Evolutionary conservation across 768 basidiomycete species (phyloP).

Genomic region (Chiua virens): DNA sequence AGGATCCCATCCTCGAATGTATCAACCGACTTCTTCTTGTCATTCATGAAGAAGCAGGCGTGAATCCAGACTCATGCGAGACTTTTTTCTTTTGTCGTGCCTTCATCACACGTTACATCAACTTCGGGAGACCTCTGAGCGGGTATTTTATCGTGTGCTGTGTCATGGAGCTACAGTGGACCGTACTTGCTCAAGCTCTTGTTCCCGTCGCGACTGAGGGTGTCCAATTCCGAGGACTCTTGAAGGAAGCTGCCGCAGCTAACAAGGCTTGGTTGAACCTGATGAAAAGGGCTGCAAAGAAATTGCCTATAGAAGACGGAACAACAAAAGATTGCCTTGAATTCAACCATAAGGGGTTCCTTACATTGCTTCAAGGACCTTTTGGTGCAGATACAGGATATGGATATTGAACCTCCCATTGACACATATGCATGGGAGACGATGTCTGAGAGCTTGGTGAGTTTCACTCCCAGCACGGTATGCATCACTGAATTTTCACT

Average conservation of each 20-base stretch:
- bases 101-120: slow-evolving; percentile 73
- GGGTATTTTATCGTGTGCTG: slow-evolving; percentile 92
- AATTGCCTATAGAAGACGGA: slow-evolving; percentile 38
- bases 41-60: slow-evolving; percentile 53
- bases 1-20: slow-evolving; percentile 63
- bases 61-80: slow-evolving; percentile 29
- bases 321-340: slow-evolving; percentile 41
- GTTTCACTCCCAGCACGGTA: slow-evolving; percentile 19
- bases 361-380: slow-evolving; percentile 79
- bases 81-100: slow-evolving; percentile 60
- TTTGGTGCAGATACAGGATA: slow-evolving; percentile 74
- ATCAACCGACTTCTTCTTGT: slow-evolving; percentile 71
- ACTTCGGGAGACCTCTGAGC: slow-evolving; percentile 73
- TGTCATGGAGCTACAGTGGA: slow-evolving; percentile 83
- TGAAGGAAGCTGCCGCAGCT: slow-evolving; percentile 76
- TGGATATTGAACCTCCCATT: slow-evolving; percentile 74
- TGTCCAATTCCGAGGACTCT: slow-evolving; percentile 18
- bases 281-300: slow-evolving; percentile 50
- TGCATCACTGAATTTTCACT: neutral
- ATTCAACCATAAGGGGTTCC: slow-evolving; percentile 54
- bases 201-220: slow-evolving; percentile 39
- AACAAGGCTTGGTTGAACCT: slow-evolving; percentile 79
- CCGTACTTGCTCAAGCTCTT: slow-evolving; percentile 72
- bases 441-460: slow-evolving; percentile 84
- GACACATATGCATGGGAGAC: slow-evolving; percentile 95